phyloP scores from a whole-genome alignment of 345 rosid genomes.

The Ricinus communis region DNA sequence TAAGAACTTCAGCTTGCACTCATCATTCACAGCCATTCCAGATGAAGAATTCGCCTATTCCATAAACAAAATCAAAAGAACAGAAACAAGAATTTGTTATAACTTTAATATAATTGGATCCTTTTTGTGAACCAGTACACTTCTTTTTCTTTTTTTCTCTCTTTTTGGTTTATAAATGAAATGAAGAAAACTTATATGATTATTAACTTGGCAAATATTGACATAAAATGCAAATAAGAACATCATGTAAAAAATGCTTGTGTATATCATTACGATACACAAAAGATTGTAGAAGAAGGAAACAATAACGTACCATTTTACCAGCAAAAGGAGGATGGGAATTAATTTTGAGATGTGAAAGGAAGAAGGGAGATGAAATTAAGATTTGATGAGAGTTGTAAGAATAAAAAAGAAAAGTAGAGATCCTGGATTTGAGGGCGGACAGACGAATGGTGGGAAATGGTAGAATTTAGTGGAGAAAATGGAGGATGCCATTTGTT shows the following conservation, averaged over 20 bases:
- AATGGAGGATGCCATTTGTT: constrained; percentile 10
- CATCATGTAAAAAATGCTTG: too few relatives aligned
- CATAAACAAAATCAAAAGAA: too few relatives aligned
- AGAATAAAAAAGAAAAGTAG: constrained; percentile 18
- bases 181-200: too few relatives aligned
- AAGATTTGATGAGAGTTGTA: constrained; percentile 13
- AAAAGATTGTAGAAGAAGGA: neutral
- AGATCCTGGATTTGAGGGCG: constrained; percentile 31
- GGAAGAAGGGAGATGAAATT: constrained; percentile 13
- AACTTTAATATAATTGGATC: neutral
- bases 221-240: too few relatives aligned
- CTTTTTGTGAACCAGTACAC: too few relatives aligned
- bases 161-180: neutral
- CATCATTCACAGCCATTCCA: constrained; percentile 34
- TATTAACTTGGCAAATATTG: too few relatives aligned
- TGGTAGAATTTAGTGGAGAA: constrained; percentile 22
- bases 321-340: constrained; percentile 22
- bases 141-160: too few relatives aligned
- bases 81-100: too few relatives aligned
- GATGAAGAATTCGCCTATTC: constrained; percentile 20
- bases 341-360: constrained; percentile 6
- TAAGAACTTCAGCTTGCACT: constrained; percentile 26
- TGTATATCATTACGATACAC: too few relatives aligned
- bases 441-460: constrained; percentile 18
- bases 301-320: constrained; percentile 35